These are phyloP conservation scores for Cercospora brassicicola DNA, from an alignment of 2,329 filamentous ascomycete genomes.

Conservation along the genomic window DNA sequence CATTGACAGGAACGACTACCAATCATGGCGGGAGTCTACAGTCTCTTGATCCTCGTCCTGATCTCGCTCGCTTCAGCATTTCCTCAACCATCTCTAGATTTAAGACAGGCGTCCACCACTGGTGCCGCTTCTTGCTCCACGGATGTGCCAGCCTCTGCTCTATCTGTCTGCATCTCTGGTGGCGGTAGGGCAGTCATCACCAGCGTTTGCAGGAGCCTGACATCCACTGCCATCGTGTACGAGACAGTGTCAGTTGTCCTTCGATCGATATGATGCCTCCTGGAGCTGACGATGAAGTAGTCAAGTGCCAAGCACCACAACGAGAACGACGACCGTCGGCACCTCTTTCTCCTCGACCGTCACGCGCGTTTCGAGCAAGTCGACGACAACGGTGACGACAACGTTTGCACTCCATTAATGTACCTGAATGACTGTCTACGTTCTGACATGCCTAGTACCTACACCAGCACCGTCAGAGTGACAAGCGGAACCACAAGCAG, in stretches of 20 bases:
- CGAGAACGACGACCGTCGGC: background rate
- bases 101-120: background rate
- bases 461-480: conserved; percentile 7
- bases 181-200: conserved; percentile 1
- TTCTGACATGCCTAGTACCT: conserved; percentile 3
- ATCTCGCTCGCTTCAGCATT: background rate
- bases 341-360: conserved; percentile 2
- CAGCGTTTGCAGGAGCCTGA: conserved; percentile 6
- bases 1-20: background rate
- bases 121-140: background rate
- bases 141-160: background rate
- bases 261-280: background rate
- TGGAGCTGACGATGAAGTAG: background rate
- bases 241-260: background rate
- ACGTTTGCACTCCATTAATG: background rate
- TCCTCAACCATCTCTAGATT: conserved; percentile 2
- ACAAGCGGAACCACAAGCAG: conserved; percentile 9
- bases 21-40: background rate
- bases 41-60: background rate
- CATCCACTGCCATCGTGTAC: background rate
- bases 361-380: background rate
- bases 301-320: background rate
- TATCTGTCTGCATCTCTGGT: conserved; percentile 3
- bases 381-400: conserved; percentile 3
- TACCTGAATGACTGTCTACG: too few relatives aligned